Evolutionary conservation across 2,329 filamentous ascomycete genomes (phyloP).

Genomic region (Dothistroma pini): DNA sequence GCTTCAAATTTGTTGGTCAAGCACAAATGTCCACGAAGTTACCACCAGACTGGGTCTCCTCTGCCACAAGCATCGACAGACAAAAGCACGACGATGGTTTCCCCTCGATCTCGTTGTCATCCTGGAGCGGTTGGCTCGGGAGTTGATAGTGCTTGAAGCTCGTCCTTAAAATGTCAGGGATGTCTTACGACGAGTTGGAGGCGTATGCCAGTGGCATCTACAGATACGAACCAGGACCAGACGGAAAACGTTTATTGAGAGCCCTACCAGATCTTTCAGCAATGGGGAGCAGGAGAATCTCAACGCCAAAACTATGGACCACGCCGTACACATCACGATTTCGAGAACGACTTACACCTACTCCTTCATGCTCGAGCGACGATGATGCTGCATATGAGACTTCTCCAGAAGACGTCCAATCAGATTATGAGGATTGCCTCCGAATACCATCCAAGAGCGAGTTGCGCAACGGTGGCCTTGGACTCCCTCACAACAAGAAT

Average conservation of each 20-base stretch:
- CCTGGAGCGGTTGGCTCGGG: background rate
- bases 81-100: background rate
- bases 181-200: conserved; percentile 1
- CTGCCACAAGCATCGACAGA: background rate
- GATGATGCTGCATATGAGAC: background rate
- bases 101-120: background rate
- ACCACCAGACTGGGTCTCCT: background rate
- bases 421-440: background rate
- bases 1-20: background rate
- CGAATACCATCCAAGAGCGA: background rate
- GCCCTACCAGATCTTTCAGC: background rate
- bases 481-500: background rate
- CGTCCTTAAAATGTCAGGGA: background rate
- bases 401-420: background rate
- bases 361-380: background rate
- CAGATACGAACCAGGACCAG: background rate
- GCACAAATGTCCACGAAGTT: background rate
- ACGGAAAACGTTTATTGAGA: no score
- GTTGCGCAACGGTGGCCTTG: background rate
- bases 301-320: background rate
- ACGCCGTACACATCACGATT: background rate
- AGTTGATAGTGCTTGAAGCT: background rate
- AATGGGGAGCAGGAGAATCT: background rate
- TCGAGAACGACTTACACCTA: background rate
- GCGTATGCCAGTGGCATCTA: background rate